phyloP scores from a whole-genome alignment of 148 eudicot genomes.

The Cornus kousa region DNA sequence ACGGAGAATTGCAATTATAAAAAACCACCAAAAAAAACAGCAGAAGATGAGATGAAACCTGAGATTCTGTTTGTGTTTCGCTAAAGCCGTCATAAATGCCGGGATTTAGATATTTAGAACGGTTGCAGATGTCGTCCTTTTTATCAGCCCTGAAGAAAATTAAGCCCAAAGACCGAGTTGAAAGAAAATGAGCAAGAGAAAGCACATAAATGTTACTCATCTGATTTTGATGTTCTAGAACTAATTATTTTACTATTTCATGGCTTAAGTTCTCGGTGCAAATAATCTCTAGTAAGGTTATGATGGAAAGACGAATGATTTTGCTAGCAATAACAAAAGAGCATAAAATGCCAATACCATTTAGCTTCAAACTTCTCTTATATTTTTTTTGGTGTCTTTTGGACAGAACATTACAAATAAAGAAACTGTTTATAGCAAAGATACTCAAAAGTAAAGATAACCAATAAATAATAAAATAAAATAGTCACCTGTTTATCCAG shows the following conservation, averaged over 20 bases:
- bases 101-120: constrained; percentile 38
- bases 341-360: neutral
- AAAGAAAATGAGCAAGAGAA: constrained; percentile 7
- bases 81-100: constrained; percentile 68
- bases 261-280: neutral
- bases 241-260: neutral
- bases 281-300: neutral
- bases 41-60: constrained; percentile 45
- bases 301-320: neutral
- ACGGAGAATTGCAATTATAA: neutral
- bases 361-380: neutral
- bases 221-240: neutral
- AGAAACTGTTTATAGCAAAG: neutral
- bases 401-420: neutral
- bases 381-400: too few relatives aligned
- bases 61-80: constrained; percentile 97
- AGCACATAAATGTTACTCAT: neutral
- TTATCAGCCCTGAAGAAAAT: constrained; percentile 49
- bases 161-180: neutral
- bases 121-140: constrained; percentile 36
- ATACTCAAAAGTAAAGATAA: neutral
- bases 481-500: constrained; percentile 68
- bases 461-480: neutral
- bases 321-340: neutral
- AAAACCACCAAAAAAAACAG: neutral